A percentile compares a stretch with the other conserved stretches of the same genome.
phyloP scores from a whole-genome alignment of 768 basidiomycete genomes.

The Coprinopsis sp. region DNA sequence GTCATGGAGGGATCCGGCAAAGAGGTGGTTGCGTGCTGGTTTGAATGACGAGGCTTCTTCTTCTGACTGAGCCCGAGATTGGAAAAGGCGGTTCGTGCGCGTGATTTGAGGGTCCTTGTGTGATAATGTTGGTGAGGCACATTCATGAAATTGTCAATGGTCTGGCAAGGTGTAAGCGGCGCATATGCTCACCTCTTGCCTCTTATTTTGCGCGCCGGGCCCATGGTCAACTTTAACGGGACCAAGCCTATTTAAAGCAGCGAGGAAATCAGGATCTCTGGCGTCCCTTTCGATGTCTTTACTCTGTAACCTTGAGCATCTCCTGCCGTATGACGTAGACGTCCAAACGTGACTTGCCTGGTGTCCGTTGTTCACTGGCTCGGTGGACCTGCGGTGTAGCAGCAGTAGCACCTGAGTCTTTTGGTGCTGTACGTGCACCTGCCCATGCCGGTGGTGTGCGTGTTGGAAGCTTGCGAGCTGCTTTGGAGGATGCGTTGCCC shows the following conservation, averaged over 20 bases:
- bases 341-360: slow-evolving; percentile 30
- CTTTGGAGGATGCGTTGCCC: slow-evolving; percentile 62
- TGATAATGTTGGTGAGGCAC: slow-evolving; percentile 3
- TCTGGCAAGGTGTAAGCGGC: neutral
- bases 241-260: slow-evolving; percentile 60
- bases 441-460: slow-evolving; percentile 44
- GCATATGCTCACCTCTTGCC: neutral
- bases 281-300: slow-evolving; percentile 60
- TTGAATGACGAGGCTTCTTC: slow-evolving; percentile 40
- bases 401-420: slow-evolving; percentile 12
- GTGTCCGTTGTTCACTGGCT: slow-evolving; percentile 50
- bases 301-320: neutral
- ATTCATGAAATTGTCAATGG: neutral
- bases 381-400: slow-evolving; percentile 7
- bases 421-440: slow-evolving; percentile 35
- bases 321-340: neutral
- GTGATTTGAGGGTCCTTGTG: slow-evolving; percentile 20
- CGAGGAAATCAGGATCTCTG: slow-evolving; percentile 67
- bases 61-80: slow-evolving; percentile 53
- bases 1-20: slow-evolving; percentile 46
- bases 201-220: slow-evolving; percentile 27
- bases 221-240: slow-evolving; percentile 66
- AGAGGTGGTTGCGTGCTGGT: slow-evolving; percentile 48
- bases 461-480: slow-evolving; percentile 50
- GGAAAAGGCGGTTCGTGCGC: slow-evolving; percentile 42